These are phyloP conservation scores for Cyclotella sp. DNA, from an alignment of 108 stramenopile genomes.

Conservation along the genomic window DNA sequence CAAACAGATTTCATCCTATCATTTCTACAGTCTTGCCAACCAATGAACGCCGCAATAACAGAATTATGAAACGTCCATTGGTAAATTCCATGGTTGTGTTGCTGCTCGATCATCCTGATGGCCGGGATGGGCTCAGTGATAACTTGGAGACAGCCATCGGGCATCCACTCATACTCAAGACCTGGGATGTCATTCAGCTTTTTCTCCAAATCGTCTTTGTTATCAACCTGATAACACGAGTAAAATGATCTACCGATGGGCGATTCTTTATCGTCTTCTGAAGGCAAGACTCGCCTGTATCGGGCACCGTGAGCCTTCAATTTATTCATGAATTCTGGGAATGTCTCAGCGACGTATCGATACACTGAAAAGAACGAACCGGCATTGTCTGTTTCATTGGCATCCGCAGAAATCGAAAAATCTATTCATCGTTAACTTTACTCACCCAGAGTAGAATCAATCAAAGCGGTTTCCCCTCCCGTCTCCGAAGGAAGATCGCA, in stretches of 20 bases:
- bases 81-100: slow-evolving; percentile 54
- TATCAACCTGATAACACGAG: slow-evolving; percentile 65
- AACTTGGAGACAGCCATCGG: slow-evolving; percentile 66
- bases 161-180: slow-evolving; percentile 73
- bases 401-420: background rate
- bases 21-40: slow-evolving; percentile 82
- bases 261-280: slow-evolving; percentile 71
- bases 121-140: slow-evolving; percentile 76
- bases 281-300: slow-evolving; percentile 80
- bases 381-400: background rate
- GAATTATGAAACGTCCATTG: slow-evolving; percentile 71
- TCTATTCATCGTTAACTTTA: background rate
- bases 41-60: slow-evolving; percentile 81
- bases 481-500: slow-evolving; percentile 72
- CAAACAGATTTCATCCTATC: slow-evolving; percentile 73
- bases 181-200: slow-evolving; percentile 62
- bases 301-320: slow-evolving; percentile 61
- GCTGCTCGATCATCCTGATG: slow-evolving; percentile 62
- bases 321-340: slow-evolving; percentile 70
- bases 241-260: slow-evolving; percentile 86
- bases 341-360: slow-evolving; percentile 57
- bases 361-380: slow-evolving; percentile 44
- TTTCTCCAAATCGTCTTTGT: slow-evolving; percentile 56
- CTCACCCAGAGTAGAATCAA: slow-evolving; percentile 70
- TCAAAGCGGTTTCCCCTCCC: slow-evolving; percentile 85